Base-by-base conservation (phyloP, 768 basidiomycete species). In the Amanita rimosa region DNA sequence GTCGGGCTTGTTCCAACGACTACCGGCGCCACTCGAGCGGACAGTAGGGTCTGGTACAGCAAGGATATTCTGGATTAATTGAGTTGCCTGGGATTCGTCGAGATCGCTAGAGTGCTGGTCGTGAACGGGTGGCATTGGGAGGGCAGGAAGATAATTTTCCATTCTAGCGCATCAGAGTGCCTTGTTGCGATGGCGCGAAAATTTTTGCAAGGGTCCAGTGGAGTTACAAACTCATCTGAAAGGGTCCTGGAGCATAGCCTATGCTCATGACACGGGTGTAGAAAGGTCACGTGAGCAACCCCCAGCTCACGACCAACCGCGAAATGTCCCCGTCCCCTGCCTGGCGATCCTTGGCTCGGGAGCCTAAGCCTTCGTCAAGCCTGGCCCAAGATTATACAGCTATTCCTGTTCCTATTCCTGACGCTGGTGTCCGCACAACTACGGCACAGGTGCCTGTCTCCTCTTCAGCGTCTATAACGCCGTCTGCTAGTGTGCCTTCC, bases 1-100 rank as follows among this genome's bases (percentile, higher is more conserved):
- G 42, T 64, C 54, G 39, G 59, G 48, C 50, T 55, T 58, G 31
- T 50, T 48, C 36, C 40, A 46, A 47, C 29, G 60, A 47, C n/a
- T n/a, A n/a, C 46, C 39, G 39, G n/a, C 3, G 27, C 58, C 53
- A 40, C 46, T 53, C 7, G 51, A 34, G 26, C 54, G 58, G 29
- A 51, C 54, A 48, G 43, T 57, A 1, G 55, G 52, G 27, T 51
- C 53, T 11, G 46, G 48, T 16, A 50, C 64, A 19, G 63, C 62
- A 17, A 80, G 55, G 6, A 76, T 67, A 49, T 74, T 66, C 44
- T 71, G 62, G 44, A 82, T 59, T 35, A 81, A 56, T 48, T 79
- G 73, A 16, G 74, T 75, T 4, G 78, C 68, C 52, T 81, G 79
- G n/a, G 77, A 75, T 52, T 70, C 68, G 19, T 60, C 65, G 21